Base-by-base conservation (phyloP, 2,329 filamentous ascomycete genomes). In the Penicillium sp. region DNA sequence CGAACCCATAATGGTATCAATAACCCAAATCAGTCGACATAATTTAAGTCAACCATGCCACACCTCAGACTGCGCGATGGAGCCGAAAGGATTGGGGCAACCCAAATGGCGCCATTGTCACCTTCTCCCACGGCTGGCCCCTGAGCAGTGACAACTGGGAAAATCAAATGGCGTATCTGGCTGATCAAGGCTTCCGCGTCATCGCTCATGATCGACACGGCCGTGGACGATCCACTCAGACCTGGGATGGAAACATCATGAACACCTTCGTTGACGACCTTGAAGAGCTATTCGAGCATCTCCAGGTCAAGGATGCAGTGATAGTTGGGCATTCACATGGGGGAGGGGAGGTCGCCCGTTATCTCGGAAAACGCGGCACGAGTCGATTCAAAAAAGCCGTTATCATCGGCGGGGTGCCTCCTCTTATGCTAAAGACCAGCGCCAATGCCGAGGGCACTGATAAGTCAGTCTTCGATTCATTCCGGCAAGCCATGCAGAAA, bases 81-180 rank as follows among this genome's bases (percentile, higher is more conserved):
- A 25, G 70, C 70, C 25, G 56, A 70, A 77, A 77, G 62, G 71
- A 75, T 59, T 77, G 75, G 75, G 74, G 74, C 54, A 73, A 74
- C 62, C 64, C 69, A 1, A 53, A 60, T 3, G 73, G 70, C 41
- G 54, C 62, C 6, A 62, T 68, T 4, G 61, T 76, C 41, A 66
- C 68, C 33, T 75, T 77, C 61, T 71, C 67, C 0, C 75, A 76
- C 49, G 74, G 73, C 51, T 76, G 74, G 74, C 74, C 74, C 1
- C 59, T 77, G 20, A 74, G 66, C 63, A 67, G 67, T 43, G 74
- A 77, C 58, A 72, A 73, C 57, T 76, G 67, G 65, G 74, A 76
- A 48, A 69, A 62, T 45, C 73, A 76, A 49, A 75, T 76, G 70
- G 62, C 73, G 48, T 75, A 73, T 59, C 63, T 78, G 2, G 69